Evolutionary conservation across 129 eudicot species (phyloP).

Genomic region (Helichrysum umbraculigerum): DNA sequence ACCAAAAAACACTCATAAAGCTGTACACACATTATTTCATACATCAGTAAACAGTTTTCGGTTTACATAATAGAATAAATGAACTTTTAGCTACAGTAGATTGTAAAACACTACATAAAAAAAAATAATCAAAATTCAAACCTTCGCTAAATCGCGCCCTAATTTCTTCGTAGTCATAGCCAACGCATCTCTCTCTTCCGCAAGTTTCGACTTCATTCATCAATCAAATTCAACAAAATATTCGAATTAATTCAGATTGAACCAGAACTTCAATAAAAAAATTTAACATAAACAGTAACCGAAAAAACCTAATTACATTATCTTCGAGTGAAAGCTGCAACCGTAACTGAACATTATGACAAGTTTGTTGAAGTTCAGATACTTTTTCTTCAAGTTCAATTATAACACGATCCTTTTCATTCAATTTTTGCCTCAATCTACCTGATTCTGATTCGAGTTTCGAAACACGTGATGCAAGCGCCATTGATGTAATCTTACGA

Average conservation of each 20-base stretch:
- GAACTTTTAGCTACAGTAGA: background rate
- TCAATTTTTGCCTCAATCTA: conserved; percentile 46
- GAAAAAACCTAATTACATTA: conserved; percentile 44
- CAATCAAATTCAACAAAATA: background rate
- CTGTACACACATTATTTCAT: conserved; percentile 2
- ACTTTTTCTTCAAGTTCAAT: conserved; percentile 65
- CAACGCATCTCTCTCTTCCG: conserved; percentile 79
- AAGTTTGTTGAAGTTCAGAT: conserved; percentile 51
- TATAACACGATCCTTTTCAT: conserved; percentile 62
- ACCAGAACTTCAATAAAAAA: background rate
- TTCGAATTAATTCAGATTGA: background rate
- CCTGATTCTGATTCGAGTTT: conserved; percentile 76
- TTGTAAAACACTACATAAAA: background rate
- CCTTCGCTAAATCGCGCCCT: conserved; percentile 89
- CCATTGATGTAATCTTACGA: conserved; percentile 94
- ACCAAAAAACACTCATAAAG: background rate
- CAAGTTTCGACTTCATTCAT: conserved; percentile 59
- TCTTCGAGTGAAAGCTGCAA: conserved; percentile 62
- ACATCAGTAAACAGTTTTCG: background rate
- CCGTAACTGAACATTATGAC: conserved; percentile 60
- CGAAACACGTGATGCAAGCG: conserved; percentile 87
- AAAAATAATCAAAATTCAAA: conserved; percentile 12
- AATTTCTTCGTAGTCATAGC: conserved; percentile 69
- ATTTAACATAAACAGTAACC: background rate
- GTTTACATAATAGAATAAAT: background rate